Conservation (phyloP, 306 rosid species). For the Herpetospermum pedunculosum region DNA sequence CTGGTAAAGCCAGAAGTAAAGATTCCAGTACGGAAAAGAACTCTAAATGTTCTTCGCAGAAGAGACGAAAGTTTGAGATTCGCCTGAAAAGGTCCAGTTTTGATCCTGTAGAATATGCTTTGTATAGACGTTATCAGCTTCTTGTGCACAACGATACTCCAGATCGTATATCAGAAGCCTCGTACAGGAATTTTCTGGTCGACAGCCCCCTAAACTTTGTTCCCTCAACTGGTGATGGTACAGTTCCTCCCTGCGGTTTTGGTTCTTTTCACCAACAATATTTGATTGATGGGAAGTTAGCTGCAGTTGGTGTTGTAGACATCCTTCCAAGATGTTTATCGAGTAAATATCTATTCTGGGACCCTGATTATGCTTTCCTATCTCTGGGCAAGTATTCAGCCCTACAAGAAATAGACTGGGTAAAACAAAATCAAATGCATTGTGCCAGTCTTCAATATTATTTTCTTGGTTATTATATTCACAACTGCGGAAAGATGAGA, state of each 20-base stretch:
- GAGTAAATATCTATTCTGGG: slow-evolving; percentile 96
- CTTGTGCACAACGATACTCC: slow-evolving; percentile 75
- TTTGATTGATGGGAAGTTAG: slow-evolving; percentile 62
- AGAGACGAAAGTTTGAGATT: slow-evolving; percentile 57
- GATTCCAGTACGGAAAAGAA: slow-evolving; percentile 20
- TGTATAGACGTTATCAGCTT: slow-evolving; percentile 63
- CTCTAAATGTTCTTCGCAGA: slow-evolving; percentile 21
- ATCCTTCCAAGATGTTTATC: slow-evolving; percentile 91
- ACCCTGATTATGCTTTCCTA: slow-evolving; percentile 85
- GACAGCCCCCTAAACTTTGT: slow-evolving; percentile 62
- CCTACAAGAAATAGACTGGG: slow-evolving; percentile 81
- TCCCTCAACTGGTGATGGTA: slow-evolving; percentile 55
- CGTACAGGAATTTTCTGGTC: slow-evolving; percentile 72
- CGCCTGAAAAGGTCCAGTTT: slow-evolving; percentile 68
- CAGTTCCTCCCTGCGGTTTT: slow-evolving; percentile 80
- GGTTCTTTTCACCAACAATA: slow-evolving; percentile 99
- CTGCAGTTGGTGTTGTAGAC: slow-evolving; percentile 94
- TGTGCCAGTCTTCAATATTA: slow-evolving; percentile 78
- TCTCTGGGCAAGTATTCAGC: slow-evolving; percentile 94
- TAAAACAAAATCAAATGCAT: slow-evolving; percentile 63
- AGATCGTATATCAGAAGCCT: slow-evolving; percentile 42
- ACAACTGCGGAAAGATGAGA: slow-evolving; percentile 89
- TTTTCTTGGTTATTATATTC: slow-evolving; percentile 94
- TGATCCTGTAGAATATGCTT: slow-evolving; percentile 62
- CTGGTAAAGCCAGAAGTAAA: slow-evolving; percentile 25